Conservation (phyloP, 257 asterid genomes). For the Leonotis leonurus region DNA sequence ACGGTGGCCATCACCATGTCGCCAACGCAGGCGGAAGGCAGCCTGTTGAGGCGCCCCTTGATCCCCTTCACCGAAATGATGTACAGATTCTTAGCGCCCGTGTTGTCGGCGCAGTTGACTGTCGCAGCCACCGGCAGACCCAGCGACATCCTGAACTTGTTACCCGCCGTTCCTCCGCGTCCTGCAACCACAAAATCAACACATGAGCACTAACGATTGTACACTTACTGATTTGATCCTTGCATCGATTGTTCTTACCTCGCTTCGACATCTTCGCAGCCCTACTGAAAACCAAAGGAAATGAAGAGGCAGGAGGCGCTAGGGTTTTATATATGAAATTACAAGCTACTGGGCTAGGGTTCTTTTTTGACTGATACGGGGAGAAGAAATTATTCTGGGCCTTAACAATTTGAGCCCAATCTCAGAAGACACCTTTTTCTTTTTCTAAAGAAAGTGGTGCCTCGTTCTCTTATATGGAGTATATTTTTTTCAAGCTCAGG, state of each 20-base stretch:
- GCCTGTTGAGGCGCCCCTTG: constrained; percentile 47
- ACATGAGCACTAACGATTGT: neutral
- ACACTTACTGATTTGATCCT: neutral
- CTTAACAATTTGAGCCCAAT: too few species aligned
- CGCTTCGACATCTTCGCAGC: constrained; percentile 51
- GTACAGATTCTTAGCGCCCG: constrained; percentile 49
- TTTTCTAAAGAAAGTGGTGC: too few species aligned
- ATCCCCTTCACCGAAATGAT: constrained; percentile 52
- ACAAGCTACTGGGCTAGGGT: too few species aligned
- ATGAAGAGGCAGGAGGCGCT: neutral
- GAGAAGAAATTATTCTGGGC: too few species aligned
- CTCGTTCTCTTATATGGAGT: too few species aligned
- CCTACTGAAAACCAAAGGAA: too few species aligned
- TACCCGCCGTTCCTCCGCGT: constrained; percentile 55
- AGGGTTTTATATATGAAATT: constrained; percentile 12
- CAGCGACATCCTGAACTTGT: constrained; percentile 52
- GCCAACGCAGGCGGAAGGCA: constrained; percentile 50
- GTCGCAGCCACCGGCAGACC: constrained; percentile 58
- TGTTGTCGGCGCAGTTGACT: constrained; percentile 51
- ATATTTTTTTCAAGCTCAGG: too few species aligned
- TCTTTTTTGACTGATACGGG: too few species aligned
- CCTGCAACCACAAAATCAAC: constrained; percentile 16
- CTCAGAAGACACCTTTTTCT: too few species aligned
- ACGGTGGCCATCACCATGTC: constrained; percentile 59
- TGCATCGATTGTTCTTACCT: constrained; percentile 20